phyloP scores from a whole-genome alignment of 805 yeast species.

The Pichia kluyveri region DNA sequence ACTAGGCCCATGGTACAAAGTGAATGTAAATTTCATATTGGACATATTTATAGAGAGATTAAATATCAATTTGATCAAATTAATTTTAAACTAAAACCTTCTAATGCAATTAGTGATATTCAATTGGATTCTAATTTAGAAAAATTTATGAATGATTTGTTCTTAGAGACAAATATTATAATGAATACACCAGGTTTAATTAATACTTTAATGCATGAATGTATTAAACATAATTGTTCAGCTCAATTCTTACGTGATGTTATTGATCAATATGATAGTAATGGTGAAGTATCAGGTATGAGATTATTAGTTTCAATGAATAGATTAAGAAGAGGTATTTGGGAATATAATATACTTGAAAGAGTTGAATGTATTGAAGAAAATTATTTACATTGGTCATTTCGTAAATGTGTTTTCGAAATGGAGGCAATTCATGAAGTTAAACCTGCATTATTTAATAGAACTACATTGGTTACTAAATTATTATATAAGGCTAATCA shows the following conservation, averaged over 20 bases:
- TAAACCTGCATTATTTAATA: constrained; percentile 2
- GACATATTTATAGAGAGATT: constrained; percentile 5
- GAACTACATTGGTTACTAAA: constrained; percentile 4
- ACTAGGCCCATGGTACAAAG: constrained; percentile 5
- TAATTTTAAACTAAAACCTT: not conserved
- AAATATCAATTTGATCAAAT: constrained; percentile 5
- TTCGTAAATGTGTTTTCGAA: constrained; percentile 8
- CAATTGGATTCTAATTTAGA: not conserved
- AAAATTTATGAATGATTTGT: not conserved
- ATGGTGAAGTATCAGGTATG: constrained; percentile 5
- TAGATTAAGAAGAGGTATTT: constrained; percentile 5
- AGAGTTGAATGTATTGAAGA: constrained; percentile 7
- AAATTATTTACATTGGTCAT: constrained; percentile 6
- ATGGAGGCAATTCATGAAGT: constrained; percentile 8
- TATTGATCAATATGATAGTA: constrained; percentile 7
- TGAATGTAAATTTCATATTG: constrained; percentile 7
- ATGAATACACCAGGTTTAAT: not conserved
- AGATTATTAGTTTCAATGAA: constrained; percentile 4
- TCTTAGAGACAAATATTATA: not conserved
- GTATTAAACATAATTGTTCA: constrained; percentile 7
- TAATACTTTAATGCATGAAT: constrained; percentile 4
- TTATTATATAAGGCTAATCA: constrained; percentile 4
- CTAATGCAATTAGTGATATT: not conserved
- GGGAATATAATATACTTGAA: constrained; percentile 7
- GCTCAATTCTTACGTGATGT: constrained; percentile 4